These are phyloP conservation scores for Cyberlindnera galapagoensis DNA, from an alignment of 805 yeast species.

Conservation along the genomic window DNA sequence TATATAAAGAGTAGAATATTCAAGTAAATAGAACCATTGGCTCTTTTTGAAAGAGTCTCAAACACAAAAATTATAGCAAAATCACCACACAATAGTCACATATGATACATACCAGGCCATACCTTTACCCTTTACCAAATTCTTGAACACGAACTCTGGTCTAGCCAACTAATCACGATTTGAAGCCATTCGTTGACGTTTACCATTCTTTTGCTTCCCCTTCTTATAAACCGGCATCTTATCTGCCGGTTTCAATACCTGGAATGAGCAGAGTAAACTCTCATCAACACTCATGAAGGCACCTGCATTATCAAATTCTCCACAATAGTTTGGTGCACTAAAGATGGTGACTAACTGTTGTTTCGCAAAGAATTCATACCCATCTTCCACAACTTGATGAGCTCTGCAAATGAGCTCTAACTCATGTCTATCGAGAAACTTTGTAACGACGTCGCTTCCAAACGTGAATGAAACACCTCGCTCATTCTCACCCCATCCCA, in stretches of 20 bases:
- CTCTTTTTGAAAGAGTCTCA: too few species aligned
- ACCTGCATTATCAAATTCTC: conserved; percentile 98
- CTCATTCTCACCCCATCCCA: conserved; percentile 98
- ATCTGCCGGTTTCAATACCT: conserved; percentile 95
- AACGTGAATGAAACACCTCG: conserved; percentile 98
- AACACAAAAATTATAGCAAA: too few species aligned
- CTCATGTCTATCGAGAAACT: conserved; percentile 94
- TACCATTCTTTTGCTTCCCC: too few species aligned
- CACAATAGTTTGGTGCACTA: conserved; percentile 97
- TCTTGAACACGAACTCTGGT: too few species aligned
- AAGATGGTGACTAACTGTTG: conserved; percentile 93
- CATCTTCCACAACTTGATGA: conserved; percentile 98
- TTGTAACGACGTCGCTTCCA: conserved; percentile 97
- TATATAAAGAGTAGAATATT: too few species aligned
- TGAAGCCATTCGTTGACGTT: too few species aligned
- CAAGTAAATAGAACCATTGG: too few species aligned
- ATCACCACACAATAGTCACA: too few species aligned
- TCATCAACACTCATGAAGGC: conserved; percentile 99
- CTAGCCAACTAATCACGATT: too few species aligned
- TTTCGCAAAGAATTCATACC: conserved; percentile 94
- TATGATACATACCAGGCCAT: too few species aligned
- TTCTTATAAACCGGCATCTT: conserved; percentile 77
- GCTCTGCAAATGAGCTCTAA: conserved; percentile 98
- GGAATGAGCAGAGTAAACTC: conserved; percentile 93
- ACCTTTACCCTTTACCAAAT: too few species aligned